These are phyloP conservation scores for Naegleria fowleri DNA, from an alignment of 208 protist species.

Conservation along the genomic window DNA sequence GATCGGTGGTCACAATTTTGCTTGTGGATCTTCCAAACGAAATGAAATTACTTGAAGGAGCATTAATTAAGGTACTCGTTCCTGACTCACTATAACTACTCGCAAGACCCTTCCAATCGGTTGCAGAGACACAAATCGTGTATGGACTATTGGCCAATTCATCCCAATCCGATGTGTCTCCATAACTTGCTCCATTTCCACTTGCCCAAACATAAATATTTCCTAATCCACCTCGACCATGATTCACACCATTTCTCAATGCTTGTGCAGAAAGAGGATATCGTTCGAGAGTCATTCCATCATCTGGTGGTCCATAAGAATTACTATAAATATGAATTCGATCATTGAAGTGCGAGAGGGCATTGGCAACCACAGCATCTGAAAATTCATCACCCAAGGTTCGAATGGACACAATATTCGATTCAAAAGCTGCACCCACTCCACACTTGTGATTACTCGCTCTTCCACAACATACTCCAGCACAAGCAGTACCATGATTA, in stretches of 20 bases:
- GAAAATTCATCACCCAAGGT: constrained; percentile 32
- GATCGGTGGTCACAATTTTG: background rate
- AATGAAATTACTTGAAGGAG: background rate
- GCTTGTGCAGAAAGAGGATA: constrained; percentile 23
- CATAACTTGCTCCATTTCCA: constrained; percentile 38
- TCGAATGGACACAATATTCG: background rate
- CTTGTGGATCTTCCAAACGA: background rate
- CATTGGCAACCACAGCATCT: constrained; percentile 25
- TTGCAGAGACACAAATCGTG: constrained; percentile 39
- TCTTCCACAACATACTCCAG: background rate
- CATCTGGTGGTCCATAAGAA: constrained; percentile 46
- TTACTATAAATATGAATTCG: constrained; percentile 38
- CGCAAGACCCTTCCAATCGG: background rate
- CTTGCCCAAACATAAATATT: constrained; percentile 45
- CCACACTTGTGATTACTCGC: constrained; percentile 32
- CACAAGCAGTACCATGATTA: constrained; percentile 33
- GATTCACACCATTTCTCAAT: background rate
- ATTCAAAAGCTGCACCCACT: constrained; percentile 36
- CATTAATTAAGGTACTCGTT: background rate
- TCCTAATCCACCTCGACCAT: constrained; percentile 40
- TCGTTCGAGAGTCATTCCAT: constrained; percentile 30
- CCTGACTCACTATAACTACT: background rate
- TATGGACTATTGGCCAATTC: constrained; percentile 43
- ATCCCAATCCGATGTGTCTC: constrained; percentile 48
- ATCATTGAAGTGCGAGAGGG: constrained; percentile 6